phyloP scores from a whole-genome alignment of 164 flowering plant genomes.

The Piper longum region DNA sequence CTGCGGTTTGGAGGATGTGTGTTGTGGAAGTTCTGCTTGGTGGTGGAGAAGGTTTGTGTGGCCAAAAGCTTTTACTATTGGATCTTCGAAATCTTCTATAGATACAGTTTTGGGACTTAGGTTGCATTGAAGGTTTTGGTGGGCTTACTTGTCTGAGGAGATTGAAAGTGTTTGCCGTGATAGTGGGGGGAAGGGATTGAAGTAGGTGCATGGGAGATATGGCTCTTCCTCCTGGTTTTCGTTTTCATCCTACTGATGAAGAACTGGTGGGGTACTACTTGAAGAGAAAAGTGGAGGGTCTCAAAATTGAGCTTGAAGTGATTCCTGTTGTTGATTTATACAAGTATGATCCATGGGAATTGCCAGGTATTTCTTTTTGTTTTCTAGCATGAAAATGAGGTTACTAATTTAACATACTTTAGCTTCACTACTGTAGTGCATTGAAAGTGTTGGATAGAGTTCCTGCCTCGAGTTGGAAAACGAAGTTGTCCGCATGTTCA shows the following conservation, averaged over 20 bases:
- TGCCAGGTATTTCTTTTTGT: constrained; percentile 47
- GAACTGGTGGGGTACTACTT: constrained; percentile 72
- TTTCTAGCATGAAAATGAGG: too few relatives aligned
- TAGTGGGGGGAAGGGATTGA: background rate
- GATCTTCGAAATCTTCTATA: constrained; percentile 76
- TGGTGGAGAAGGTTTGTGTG: constrained; percentile 37
- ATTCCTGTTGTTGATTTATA: constrained; percentile 73
- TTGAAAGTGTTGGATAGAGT: background rate
- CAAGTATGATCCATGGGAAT: constrained; percentile 92
- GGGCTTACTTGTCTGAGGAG: background rate
- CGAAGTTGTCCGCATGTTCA: background rate
- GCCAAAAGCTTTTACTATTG: constrained; percentile 68
- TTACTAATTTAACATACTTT: background rate
- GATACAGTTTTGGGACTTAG: constrained; percentile 47
- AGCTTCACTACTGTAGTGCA: background rate
- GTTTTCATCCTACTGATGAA: constrained; percentile 88
- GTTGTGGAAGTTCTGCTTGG: constrained; percentile 35
- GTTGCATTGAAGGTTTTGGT: background rate
- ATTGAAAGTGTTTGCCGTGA: background rate
- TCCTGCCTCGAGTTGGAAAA: background rate
- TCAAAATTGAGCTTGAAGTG: constrained; percentile 78
- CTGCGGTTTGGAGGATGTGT: constrained; percentile 33
- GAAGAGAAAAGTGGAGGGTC: constrained; percentile 69
- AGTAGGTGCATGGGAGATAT: constrained; percentile 39
- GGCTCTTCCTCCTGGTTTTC: constrained; percentile 77